Evolutionary conservation across 306 rosid genomes (phyloP).

Genomic region (Argentina anserina): DNA sequence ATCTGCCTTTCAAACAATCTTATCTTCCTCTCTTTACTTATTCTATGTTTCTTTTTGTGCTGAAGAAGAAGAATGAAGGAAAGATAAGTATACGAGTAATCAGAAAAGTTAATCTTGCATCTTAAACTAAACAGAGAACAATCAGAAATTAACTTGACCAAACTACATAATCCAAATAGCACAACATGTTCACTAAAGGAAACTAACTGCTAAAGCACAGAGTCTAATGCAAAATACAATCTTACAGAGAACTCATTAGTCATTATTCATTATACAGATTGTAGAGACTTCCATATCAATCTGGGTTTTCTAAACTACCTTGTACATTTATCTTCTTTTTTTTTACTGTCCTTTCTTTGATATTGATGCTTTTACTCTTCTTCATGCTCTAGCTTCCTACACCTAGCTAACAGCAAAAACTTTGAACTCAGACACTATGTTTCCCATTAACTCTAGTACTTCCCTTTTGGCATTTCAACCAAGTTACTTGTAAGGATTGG

Average conservation of each 20-base stretch:
- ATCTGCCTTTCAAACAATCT: too few species aligned
- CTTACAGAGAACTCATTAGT: too few species aligned
- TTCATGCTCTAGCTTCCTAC: constrained; percentile 61
- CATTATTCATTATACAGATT: background rate
- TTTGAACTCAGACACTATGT: too few species aligned
- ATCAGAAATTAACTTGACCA: background rate
- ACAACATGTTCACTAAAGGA: constrained; percentile 2
- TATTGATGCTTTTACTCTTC: constrained; percentile 10
- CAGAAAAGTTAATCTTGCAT: background rate
- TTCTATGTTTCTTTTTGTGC: too few species aligned
- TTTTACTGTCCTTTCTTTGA: constrained; percentile 15
- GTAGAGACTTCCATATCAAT: constrained; percentile 12
- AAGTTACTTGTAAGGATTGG: too few species aligned
- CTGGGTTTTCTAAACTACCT: background rate
- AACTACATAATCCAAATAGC: background rate
- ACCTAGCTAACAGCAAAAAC: constrained; percentile 86
- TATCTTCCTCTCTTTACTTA: too few species aligned
- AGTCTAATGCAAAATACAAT: constrained; percentile 3
- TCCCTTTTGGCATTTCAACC: too few species aligned
- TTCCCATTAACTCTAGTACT: too few species aligned
- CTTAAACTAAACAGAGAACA: background rate
- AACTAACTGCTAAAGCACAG: background rate
- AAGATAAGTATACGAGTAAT: background rate
- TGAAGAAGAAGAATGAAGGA: too few species aligned
- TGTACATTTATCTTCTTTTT: background rate